phyloP scores from a whole-genome alignment of 2,329 filamentous ascomycete species.

The Xylariaceae sp. region DNA sequence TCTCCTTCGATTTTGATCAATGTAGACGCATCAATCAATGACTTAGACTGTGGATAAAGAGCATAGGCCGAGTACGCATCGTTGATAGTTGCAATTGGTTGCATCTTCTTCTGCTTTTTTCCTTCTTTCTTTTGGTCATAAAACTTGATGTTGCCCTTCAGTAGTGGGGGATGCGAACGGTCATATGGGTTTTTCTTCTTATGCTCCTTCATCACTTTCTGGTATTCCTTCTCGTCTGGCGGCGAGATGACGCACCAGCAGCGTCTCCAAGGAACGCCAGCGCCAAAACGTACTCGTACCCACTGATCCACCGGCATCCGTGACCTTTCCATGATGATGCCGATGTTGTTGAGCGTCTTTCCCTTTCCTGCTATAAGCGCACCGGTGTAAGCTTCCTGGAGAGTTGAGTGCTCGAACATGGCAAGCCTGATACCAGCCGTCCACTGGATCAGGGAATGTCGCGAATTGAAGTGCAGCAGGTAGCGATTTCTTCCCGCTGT shows the following conservation, averaged over 20 bases:
- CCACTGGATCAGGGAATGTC: slow-evolving; percentile 92
- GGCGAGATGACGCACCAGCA: slow-evolving; percentile 96
- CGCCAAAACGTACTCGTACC: slow-evolving; percentile 92
- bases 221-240: slow-evolving; percentile 88
- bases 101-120: slow-evolving; percentile 88
- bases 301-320: slow-evolving; percentile 81
- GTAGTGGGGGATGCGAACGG: slow-evolving; percentile 59
- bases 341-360: slow-evolving; percentile 84
- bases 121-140: slow-evolving; percentile 74
- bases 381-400: slow-evolving; percentile 96
- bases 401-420: slow-evolving; percentile 88
- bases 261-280: slow-evolving; percentile 90
- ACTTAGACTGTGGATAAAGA: slow-evolving; percentile 92
- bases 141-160: slow-evolving; percentile 91
- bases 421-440: slow-evolving; percentile 88
- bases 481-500: slow-evolving; percentile 96
- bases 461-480: slow-evolving; percentile 91
- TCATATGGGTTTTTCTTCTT: slow-evolving; percentile 85
- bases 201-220: slow-evolving; percentile 76
- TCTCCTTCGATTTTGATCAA: slow-evolving; percentile 90
- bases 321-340: slow-evolving; percentile 78
- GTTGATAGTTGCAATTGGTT: slow-evolving; percentile 86
- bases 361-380: slow-evolving; percentile 94
- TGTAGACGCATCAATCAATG: slow-evolving; percentile 90
- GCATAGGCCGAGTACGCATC: slow-evolving; percentile 92